Base-by-base conservation (phyloP, 2,329 filamentous ascomycete species). In the Phyllosticta citriasiana region DNA sequence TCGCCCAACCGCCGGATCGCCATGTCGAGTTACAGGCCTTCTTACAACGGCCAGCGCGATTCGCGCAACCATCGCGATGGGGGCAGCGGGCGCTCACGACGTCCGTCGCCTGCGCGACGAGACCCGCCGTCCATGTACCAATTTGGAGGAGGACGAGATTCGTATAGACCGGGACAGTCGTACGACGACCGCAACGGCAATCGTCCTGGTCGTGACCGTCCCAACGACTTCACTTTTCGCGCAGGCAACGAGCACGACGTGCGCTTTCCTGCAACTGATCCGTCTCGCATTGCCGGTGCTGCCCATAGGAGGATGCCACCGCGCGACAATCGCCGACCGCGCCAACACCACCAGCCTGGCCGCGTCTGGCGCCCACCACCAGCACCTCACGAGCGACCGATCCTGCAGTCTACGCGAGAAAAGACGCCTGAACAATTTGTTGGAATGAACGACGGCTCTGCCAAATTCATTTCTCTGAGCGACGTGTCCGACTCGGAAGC, bases 361-460 rank as follows among this genome's bases (percentile, higher is more conserved):
- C 59, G 60, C 26, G 47, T 27, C 7, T 60, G 62, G 57, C 56
- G 51, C 7, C 62, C 68, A 30, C 67, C 67, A 51, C 40, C 40
- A 16, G 71, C 74, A 33, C 73, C 78, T 3, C 73, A 79, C 57
- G 72, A 76, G 63, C 77, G 78, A 61, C 72, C 73, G 19, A 71
- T 80, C 27, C 69, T 80, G n/a, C 71, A 69, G 27, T 67, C 73
- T n/a, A 71, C 68, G 53, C 72, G 76, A 55, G 73, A 73, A 24
- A 70, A 71, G 26, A 77, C 72, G 30, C 75, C 77, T 2, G 78
- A 80, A 67, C 77, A 74, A 58, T 67, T 77, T 54, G 66, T 73
- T 33, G 78, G 78, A 61, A 77, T 80, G 68, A 70, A 70, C 14
- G 69, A 74, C 16, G 72, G 72, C 24, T 67, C 72, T 14, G 69